Percentiles rank a stretch among this genome's conserved stretches.
Conservation (phyloP, 768 basidiomycete species). For the Zangia roseola region DNA sequence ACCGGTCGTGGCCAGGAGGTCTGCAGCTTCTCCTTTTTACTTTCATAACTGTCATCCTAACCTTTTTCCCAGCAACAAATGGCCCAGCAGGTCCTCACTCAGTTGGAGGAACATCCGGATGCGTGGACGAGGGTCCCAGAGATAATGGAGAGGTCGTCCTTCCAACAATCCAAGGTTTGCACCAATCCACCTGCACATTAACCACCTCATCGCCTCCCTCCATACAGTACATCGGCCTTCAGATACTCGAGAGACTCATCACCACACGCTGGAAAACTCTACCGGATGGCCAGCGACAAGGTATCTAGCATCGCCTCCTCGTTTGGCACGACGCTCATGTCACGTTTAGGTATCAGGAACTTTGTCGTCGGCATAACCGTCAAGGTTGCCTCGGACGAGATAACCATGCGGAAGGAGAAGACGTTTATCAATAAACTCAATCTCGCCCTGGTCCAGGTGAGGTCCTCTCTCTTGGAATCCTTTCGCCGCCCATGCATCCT, state of each 20-base stretch:
- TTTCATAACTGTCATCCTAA: conserved; percentile 1
- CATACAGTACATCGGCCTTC: conserved; percentile 87
- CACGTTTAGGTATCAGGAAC: conserved; percentile 79
- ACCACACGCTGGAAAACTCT: conserved; percentile 94
- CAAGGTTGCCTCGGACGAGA: conserved; percentile 90
- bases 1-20: conserved; percentile 85
- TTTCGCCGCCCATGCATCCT: conserved; percentile 2
- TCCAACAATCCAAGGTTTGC: conserved; percentile 80
- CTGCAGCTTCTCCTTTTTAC: conserved; percentile 22
- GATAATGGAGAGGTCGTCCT: conserved; percentile 81
- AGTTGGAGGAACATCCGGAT: conserved; percentile 94
- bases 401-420: conserved; percentile 86
- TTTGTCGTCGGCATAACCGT: conserved; percentile 94
- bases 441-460: conserved; percentile 89
- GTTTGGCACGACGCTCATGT: conserved; percentile 10
- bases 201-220: conserved; percentile 15
- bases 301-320: conserved; percentile 35
- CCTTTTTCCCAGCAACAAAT: conserved; percentile 75
- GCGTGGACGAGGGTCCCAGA: conserved; percentile 97
- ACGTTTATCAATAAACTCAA: conserved; percentile 96
- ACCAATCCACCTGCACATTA: neutral
- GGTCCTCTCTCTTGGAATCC: conserved; percentile 16
- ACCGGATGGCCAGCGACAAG: conserved; percentile 91
- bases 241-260: conserved; percentile 95
- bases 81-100: conserved; percentile 92